Conservation (phyloP, 139 green algal species). For the Monoraphidium neglectum region DNA sequence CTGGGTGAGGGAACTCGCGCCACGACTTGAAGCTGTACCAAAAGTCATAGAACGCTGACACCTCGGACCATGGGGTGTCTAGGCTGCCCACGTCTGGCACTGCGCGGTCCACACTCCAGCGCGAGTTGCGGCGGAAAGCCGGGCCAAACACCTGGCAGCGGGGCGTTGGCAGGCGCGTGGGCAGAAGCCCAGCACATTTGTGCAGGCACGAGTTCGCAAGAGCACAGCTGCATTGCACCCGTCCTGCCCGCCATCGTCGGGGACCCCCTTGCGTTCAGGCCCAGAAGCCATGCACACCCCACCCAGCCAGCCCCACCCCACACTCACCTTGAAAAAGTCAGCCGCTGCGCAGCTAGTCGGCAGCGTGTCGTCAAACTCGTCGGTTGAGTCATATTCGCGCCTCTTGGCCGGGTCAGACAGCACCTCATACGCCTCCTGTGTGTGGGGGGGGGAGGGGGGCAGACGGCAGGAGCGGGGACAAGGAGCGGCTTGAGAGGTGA, state of each 20-base stretch:
- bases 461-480: too few species aligned
- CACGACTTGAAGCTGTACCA: constrained; percentile 93
- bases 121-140: constrained; percentile 89
- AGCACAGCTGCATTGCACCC: background rate
- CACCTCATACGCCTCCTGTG: constrained; percentile 85
- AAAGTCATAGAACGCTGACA: constrained; percentile 96
- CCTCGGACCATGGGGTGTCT: constrained; percentile 45
- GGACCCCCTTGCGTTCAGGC: too few species aligned
- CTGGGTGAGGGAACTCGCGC: constrained; percentile 95
- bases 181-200: background rate
- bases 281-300: too few species aligned
- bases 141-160: constrained; percentile 80
- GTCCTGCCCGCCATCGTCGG: background rate
- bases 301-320: background rate
- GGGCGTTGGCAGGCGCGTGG: background rate
- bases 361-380: constrained; percentile 96
- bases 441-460: constrained; percentile 3
- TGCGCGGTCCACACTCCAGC: constrained; percentile 70
- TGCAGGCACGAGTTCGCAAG: background rate
- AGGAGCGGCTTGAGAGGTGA: too few species aligned
- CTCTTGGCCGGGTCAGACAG: constrained; percentile 83
- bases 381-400: constrained; percentile 90
- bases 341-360: constrained; percentile 66
- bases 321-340: constrained; percentile 89
- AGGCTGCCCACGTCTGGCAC: constrained; percentile 83